Conservation (phyloP, 176 grass and related monocot species). For the Raddia distichophylla region DNA sequence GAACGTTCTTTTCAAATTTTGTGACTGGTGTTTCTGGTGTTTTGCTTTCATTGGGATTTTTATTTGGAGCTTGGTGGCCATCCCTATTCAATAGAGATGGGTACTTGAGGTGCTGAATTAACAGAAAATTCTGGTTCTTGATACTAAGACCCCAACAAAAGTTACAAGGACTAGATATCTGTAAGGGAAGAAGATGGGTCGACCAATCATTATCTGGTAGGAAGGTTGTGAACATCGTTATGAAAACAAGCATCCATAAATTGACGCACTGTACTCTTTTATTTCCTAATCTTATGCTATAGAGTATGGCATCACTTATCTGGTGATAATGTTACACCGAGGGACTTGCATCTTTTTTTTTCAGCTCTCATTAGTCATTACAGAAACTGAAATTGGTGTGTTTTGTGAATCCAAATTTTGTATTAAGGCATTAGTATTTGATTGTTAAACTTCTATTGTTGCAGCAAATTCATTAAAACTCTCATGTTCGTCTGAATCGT, state of each 20-base stretch:
- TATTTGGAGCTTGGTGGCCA: constrained; percentile 5
- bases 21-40: not conserved
- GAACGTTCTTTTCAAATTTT: constrained; percentile 25
- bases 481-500: not conserved
- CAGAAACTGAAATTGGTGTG: not conserved
- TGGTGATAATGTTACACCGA: not conserved
- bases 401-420: not conserved
- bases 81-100: constrained; percentile 22
- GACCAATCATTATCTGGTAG: constrained; percentile 4
- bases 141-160: constrained; percentile 35
- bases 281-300: not conserved
- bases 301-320: not conserved
- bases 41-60: constrained; percentile 17
- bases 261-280: not conserved
- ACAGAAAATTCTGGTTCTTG: constrained; percentile 10
- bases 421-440: constrained; percentile 4
- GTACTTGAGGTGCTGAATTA: constrained; percentile 34
- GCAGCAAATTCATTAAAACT: not conserved
- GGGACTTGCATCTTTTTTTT: not conserved
- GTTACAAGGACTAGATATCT: constrained; percentile 27
- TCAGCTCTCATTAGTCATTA: not conserved
- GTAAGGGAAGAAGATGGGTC: not conserved
- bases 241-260: not conserved
- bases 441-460: not conserved
- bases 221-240: constrained; percentile 16